These are phyloP conservation scores for Hypoxylon cercidicola DNA, from an alignment of 495 filamentous ascomycete species.

Conservation along the genomic window DNA sequence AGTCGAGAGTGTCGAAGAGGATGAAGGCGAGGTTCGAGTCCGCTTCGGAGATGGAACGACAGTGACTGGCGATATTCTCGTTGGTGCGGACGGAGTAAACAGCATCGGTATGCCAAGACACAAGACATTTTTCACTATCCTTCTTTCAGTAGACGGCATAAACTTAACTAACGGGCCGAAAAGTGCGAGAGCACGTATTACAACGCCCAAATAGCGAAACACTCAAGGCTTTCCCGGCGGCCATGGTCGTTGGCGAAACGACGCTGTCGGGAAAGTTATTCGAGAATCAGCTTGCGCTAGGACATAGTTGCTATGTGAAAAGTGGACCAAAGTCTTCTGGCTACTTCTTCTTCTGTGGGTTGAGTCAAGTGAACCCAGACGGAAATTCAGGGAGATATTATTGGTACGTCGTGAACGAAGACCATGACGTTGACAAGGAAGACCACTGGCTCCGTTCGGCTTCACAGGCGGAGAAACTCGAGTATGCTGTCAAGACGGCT, in stretches of 20 bases:
- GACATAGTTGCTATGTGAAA: slow-evolving; percentile 38
- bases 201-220: slow-evolving; percentile 38
- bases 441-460: slow-evolving; percentile 44
- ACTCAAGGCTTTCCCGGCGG: slow-evolving; percentile 28
- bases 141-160: background rate
- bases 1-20: slow-evolving; percentile 41
- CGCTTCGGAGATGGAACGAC: slow-evolving; percentile 78
- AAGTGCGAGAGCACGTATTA: slow-evolving; percentile 47
- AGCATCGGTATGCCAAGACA: slow-evolving; percentile 42
- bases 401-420: slow-evolving; percentile 36
- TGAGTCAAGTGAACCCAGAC: slow-evolving; percentile 37
- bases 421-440: slow-evolving; percentile 18
- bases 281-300: slow-evolving; percentile 44
- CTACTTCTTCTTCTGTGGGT: slow-evolving; percentile 43
- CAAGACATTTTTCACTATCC: background rate
- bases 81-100: slow-evolving; percentile 61
- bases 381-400: slow-evolving; percentile 42
- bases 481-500: slow-evolving; percentile 22
- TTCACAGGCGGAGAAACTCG: slow-evolving; percentile 33
- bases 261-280: slow-evolving; percentile 38
- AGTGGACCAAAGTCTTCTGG: background rate
- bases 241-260: slow-evolving; percentile 37
- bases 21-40: slow-evolving; percentile 63
- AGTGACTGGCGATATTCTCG: slow-evolving; percentile 54
- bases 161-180: background rate